Base-by-base conservation (phyloP, 2,329 filamentous ascomycete species). In the Ceratocystis diversiconidia region DNA sequence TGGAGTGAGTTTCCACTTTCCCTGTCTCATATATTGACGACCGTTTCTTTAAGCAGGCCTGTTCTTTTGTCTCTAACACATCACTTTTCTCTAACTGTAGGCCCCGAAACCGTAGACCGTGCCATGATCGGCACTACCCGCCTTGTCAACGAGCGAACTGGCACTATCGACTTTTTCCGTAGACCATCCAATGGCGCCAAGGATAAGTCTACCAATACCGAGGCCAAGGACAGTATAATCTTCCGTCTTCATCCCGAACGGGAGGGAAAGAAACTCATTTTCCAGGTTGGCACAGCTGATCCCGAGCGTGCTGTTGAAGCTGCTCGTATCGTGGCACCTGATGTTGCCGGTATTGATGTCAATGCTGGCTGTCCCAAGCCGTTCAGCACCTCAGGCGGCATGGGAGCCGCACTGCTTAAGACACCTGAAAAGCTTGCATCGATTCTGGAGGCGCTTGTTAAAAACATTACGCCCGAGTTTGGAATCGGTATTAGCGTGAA, bases 281-380 rank as follows among this genome's bases (percentile, higher is more conserved):
- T 94, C 74, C 94, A 99, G 74, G 85, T 99, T 67, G 94, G 94
- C 67, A 96, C 92, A 0, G 85, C 91, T 8, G 86, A 88, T 67
- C 90, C 94, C 0, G 85, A 87, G 12, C 82, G 86, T 36, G 94
- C 94, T 0, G 92, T 97, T 0, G 78, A 88, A 73, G 92, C 92
- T 0, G 91, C 92, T 1, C 85, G 85, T 64, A 77, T 96, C 17
- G 87, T 99, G 22, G 94, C 92, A 0, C 82, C 78, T 12, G 90
- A 97, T 75, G 94, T 99, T 2, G 86, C 87, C 0, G 94, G 94
- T 68, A 96, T 99, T 70, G 94, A 97, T 74, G 88, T 99, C 68
- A 99, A 99, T 74, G 91, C 94, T 0, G 94, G 94, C n/a, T 99
- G 94, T 73, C 94, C 94, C 0, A 99, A 99, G 75, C 89, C 92